phyloP scores from a whole-genome alignment of 108 stramenopile genomes.

The Hondaea fermentalgiana region DNA sequence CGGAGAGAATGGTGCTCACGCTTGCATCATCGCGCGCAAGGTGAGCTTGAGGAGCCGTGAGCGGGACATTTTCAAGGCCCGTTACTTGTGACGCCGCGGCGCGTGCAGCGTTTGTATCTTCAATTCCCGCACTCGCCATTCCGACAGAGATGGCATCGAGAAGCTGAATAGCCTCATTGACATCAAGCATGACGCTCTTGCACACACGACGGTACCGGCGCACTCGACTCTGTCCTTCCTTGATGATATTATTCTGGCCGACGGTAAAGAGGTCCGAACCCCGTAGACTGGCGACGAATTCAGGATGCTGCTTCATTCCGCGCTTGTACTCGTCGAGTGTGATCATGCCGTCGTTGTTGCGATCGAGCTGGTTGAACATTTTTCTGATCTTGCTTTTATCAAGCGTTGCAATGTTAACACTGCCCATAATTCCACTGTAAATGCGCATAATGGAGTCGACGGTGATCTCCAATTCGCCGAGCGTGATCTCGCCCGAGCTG shows the following conservation, averaged over 20 bases:
- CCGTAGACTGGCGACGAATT: background rate
- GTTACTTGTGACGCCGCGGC: background rate
- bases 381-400: background rate
- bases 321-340: slow-evolving; percentile 13
- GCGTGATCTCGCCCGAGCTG: slow-evolving; percentile 1
- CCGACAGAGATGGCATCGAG: background rate
- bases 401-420: background rate
- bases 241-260: background rate
- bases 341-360: background rate
- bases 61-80: background rate
- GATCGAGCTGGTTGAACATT: slow-evolving; percentile 13
- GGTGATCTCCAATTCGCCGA: background rate
- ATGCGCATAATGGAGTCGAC: slow-evolving; percentile 11
- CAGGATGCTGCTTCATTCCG: slow-evolving; percentile 11
- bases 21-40: background rate
- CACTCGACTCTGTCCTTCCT: background rate
- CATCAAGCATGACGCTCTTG: background rate
- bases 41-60: background rate
- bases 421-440: slow-evolving; percentile 1
- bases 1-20: background rate
- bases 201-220: background rate
- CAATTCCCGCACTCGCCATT: background rate
- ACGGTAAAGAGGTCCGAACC: background rate
- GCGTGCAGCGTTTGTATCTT: background rate
- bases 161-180: background rate